Base-by-base conservation (phyloP, 2,329 filamentous ascomycete species). In the Fusarium virguliforme region DNA sequence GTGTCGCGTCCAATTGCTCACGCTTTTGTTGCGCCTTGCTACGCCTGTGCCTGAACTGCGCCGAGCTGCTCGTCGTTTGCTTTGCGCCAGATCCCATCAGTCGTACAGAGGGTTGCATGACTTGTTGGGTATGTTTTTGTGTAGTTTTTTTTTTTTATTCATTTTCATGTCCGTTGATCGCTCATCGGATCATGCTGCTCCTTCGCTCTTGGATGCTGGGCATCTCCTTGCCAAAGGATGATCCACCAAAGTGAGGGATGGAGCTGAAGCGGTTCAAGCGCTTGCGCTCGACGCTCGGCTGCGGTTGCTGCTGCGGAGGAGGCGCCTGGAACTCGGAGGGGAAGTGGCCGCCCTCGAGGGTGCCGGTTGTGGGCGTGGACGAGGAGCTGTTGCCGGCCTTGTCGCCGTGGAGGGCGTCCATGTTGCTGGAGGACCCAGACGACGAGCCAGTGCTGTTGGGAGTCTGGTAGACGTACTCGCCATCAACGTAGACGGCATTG, bases 401-500 rank as follows among this genome's bases (percentile, higher is more conserved):
- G 60, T 79, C 79, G 68, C 79, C 78, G 76, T 81, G 80, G 18
- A 83, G 77, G 62, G 81, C 80, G 65, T 81, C 79, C 70, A 79
- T 65, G 48, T 81, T 65, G 43, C 81, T 80, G 60, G 78, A 80
- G 46, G 82, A 83, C 62, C 84, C 85, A 53, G 84, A 81, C 6
- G 87, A 89, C 18, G 87, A 89, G 62, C 88, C 88, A 1, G 88
- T 90, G 58, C 84, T 84, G 81, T 82, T 86, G 70, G 89, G 88
- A 0, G 86, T 89, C 78, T 90, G 87, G 86, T 94, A 97, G 81
- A 97, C 87, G 84, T 98, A 98, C 85, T 98, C 95, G 82, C 95
- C 96, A 80, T 98, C 94, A 72, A 98, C 92, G 82, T 98, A 98
- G 80, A 93, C 88, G 32, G 94, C 95, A 77, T 94, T 94, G 78